Percentiles rank a stretch among this genome's conserved stretches.
Evolutionary conservation across 495 filamentous ascomycete species (phyloP).

Genomic region (Eremomyces bilateralis): DNA sequence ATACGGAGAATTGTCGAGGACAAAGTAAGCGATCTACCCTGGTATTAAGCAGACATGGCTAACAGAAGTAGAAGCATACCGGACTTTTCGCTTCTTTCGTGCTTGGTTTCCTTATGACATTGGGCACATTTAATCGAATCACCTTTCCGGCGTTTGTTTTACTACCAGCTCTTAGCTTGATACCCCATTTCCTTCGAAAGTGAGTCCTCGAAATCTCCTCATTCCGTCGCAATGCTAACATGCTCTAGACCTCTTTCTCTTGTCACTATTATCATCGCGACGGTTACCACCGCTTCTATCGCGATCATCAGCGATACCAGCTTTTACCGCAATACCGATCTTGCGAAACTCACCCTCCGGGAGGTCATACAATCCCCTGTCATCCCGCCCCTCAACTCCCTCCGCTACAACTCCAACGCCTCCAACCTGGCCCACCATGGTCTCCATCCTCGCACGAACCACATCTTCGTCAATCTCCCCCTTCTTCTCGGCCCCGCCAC

Average conservation of each 20-base stretch:
- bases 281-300: conserved; percentile 36
- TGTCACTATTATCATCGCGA: conserved; percentile 34
- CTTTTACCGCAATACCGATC: conserved; percentile 48
- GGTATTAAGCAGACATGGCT: conserved; percentile 1
- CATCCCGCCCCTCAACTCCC: conserved; percentile 79
- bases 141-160: conserved; percentile 87
- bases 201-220: conserved; percentile 19
- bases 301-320: conserved; percentile 64
- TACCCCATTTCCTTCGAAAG: conserved; percentile 71
- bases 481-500: conserved; percentile 79
- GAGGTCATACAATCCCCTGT: conserved; percentile 33
- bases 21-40: conserved; percentile 30
- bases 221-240: neutral
- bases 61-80: conserved; percentile 34
- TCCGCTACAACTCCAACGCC: conserved; percentile 60
- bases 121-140: conserved; percentile 85
- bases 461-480: conserved; percentile 65
- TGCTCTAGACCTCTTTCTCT: conserved; percentile 42
- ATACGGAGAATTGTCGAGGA: conserved; percentile 61
- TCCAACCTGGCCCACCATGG: conserved; percentile 76
- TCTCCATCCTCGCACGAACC: conserved; percentile 79
- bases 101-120: conserved; percentile 58
- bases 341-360: conserved; percentile 33
- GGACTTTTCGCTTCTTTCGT: conserved; percentile 52
- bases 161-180: conserved; percentile 54